Evolutionary conservation across 2,329 filamentous ascomycete species (phyloP).

Genomic region (Herpotrichia juniperi): DNA sequence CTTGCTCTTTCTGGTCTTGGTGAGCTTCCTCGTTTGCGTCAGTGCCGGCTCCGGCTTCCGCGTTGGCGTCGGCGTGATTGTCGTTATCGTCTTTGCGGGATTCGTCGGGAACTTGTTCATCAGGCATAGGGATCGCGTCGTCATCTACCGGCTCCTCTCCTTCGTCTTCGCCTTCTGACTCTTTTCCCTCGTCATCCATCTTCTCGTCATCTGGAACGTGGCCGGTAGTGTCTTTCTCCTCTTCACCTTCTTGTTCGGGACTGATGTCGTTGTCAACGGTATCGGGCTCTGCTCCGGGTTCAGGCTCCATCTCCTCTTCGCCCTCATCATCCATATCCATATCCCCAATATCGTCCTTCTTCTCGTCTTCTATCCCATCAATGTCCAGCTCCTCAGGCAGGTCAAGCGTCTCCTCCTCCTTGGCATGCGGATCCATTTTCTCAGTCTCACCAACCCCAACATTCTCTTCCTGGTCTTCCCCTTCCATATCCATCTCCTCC

Average conservation of each 20-base stretch:
- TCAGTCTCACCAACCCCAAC: constrained; percentile 71
- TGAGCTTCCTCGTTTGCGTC: constrained; percentile 64
- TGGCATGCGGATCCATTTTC: constrained; percentile 73
- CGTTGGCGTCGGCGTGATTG: constrained; percentile 56
- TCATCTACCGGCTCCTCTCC: constrained; percentile 55
- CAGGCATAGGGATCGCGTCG: constrained; percentile 43
- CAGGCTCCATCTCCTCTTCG: constrained; percentile 36
- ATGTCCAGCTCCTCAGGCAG: constrained; percentile 88
- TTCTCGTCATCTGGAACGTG: constrained; percentile 43
- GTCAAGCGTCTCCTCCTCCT: constrained; percentile 82
- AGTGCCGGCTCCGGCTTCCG: constrained; percentile 68
- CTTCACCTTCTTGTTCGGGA: constrained; percentile 39
- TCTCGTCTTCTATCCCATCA: constrained; percentile 68
- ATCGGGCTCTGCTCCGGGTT: constrained; percentile 36
- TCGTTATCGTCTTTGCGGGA: constrained; percentile 54
- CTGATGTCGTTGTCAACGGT: constrained; percentile 41
- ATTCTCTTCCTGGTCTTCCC: constrained; percentile 66
- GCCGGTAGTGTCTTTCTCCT: constrained; percentile 41
- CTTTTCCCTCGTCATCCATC: constrained; percentile 52
- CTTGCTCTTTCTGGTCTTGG: constrained; percentile 65
- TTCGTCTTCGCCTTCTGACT: constrained; percentile 55
- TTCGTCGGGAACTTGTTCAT: constrained; percentile 60
- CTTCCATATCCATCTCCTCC: constrained; percentile 60
- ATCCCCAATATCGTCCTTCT: constrained; percentile 55
- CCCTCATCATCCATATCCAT: constrained; percentile 47